Evolutionary conservation across 352 stramenopile genomes (phyloP), one percentile per base, ranked within the genome.

Genomic region (Globisporangium radiosum): DNA sequence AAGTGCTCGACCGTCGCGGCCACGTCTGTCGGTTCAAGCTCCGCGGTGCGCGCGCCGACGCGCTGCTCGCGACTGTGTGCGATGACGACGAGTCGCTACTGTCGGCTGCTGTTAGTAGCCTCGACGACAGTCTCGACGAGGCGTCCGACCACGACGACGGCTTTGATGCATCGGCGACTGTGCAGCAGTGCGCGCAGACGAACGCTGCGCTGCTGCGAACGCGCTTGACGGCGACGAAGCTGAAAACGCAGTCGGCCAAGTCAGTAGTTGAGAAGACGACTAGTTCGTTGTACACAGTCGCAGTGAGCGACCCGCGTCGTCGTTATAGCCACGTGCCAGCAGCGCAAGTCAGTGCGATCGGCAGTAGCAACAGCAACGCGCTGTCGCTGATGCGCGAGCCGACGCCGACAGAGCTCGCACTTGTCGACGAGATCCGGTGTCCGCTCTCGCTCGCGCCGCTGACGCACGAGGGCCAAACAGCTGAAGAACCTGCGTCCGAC

Each of bases 1-100:
- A 89, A 58, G 81, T 93, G 36, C 57, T 76, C 4, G 83, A 91
- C 69, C 83, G 79, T 49, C 74, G 83, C 10, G 83, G 83, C 15
- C 70, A 89, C 19, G 38, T 93, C 9, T 76, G 73, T 47, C 74
- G 81, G 0, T 71, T 93, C 14, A 76, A 87, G 58, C 58, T 93
- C 25, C 81, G 83, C 40, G 83, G 83, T n/a, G 73, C 71, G 66
- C 42, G 63, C 5, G 70, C 74, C 1, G 62, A 81, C 39, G 64
- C 67, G 40, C 54, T 92, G 13, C 6, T 88, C 1, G 52, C 55
- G 4, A 57, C 48, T 15, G 51, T 85, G 0, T 71, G 65, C 9
- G 44, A 48, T 7, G 14, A 43, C n/a, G 10, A 52, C 25, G 25
- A 33, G 25, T 33, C 25, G 25, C 25, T 3, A 33, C 25, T 33